Evolutionary conservation across 169 alveolate species (phyloP).

Genomic region (Plasmodium chabaudi): DNA sequence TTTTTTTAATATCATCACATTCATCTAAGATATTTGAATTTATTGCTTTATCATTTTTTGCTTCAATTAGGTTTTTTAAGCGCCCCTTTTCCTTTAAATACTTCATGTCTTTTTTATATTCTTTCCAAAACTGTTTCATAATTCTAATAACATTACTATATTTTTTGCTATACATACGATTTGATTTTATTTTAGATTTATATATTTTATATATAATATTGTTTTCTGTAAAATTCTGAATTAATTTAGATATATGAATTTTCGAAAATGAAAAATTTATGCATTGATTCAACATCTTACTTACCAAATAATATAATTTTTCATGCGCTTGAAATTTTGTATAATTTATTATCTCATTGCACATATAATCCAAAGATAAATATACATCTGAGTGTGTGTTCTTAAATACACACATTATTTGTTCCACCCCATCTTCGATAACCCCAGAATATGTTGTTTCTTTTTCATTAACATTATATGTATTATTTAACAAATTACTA

Average conservation of each 20-base stretch:
- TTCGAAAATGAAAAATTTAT: constrained; percentile 28
- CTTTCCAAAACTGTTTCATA: constrained; percentile 70
- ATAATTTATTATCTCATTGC: constrained; percentile 67
- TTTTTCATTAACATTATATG: constrained; percentile 1
- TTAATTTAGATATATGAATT: constrained; percentile 21
- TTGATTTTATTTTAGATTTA: constrained; percentile 40
- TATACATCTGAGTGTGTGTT: constrained; percentile 27
- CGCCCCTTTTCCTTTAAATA: constrained; percentile 24
- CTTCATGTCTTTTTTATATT: constrained; percentile 56
- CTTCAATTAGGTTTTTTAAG: background rate
- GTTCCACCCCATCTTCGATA: constrained; percentile 46
- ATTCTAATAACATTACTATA: constrained; percentile 9
- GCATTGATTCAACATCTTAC: constrained; percentile 34
- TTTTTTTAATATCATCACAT: background rate
- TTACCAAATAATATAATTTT: constrained; percentile 33
- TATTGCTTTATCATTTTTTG: background rate
- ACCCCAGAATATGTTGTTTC: background rate
- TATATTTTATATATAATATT: constrained; percentile 47
- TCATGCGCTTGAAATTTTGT: constrained; percentile 50
- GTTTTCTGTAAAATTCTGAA: constrained; percentile 32
- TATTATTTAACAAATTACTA: too few species aligned
- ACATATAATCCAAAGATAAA: constrained; percentile 33
- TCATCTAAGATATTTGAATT: background rate
- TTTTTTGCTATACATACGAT: constrained; percentile 14
- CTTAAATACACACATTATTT: constrained; percentile 37